Evolutionary conservation across 108 stramenopile genomes (phyloP).

Genomic region (Nitzschia putrida): DNA sequence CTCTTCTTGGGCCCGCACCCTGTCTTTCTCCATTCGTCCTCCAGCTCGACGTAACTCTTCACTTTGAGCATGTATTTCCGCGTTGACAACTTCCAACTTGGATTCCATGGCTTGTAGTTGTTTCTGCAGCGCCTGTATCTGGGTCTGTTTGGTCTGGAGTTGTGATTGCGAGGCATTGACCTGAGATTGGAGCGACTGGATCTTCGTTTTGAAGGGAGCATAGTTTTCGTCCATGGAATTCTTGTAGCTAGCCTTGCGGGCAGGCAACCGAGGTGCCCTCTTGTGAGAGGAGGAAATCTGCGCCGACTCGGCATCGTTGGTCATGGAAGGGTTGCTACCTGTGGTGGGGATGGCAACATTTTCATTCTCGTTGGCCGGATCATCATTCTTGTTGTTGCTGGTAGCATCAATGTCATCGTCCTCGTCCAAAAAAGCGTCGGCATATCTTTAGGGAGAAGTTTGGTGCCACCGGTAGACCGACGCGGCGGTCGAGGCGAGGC

Average conservation of each 20-base stretch:
- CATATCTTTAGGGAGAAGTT: neutral
- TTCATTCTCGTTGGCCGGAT: neutral
- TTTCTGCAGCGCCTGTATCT: slow-evolving; percentile 53
- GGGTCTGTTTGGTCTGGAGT: slow-evolving; percentile 31
- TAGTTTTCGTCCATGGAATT: neutral
- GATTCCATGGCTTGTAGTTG: slow-evolving; percentile 59
- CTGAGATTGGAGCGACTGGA: slow-evolving; percentile 15
- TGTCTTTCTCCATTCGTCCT: slow-evolving; percentile 70
- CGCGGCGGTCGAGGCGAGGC: slow-evolving; percentile 21
- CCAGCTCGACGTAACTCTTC: slow-evolving; percentile 73
- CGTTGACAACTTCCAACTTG: slow-evolving; percentile 61
- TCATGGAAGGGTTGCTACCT: too few species aligned
- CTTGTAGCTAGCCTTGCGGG: slow-evolving; percentile 2
- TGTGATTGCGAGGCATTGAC: slow-evolving; percentile 1
- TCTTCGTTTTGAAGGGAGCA: slow-evolving; percentile 4
- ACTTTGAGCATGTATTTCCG: slow-evolving; percentile 71
- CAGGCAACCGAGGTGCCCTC: slow-evolving; percentile 6
- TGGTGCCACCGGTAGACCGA: slow-evolving; percentile 1
- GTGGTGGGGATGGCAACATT: neutral
- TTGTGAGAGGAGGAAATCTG: neutral
- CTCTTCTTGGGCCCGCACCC: slow-evolving; percentile 66
- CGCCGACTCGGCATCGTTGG: neutral
- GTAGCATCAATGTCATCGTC: neutral
- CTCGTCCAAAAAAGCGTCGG: neutral
- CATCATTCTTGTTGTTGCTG: neutral